Conservation (phyloP, 2,329 filamentous ascomycete species). For the Xenoacremonium recifei region DNA sequence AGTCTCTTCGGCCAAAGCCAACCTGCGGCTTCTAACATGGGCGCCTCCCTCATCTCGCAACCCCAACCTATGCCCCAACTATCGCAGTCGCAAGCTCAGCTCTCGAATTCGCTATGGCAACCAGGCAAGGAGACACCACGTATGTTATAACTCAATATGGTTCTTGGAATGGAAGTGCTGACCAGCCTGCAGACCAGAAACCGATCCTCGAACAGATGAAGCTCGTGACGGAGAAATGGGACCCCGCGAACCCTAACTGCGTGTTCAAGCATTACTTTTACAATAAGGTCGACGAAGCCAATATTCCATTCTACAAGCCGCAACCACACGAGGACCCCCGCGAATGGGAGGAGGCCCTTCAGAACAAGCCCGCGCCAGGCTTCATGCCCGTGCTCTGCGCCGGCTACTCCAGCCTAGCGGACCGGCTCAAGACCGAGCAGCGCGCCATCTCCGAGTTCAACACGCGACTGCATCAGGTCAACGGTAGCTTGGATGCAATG, state of each 20-base stretch:
- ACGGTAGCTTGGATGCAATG: conserved; percentile 68
- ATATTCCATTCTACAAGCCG: conserved; percentile 75
- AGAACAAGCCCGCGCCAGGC: conserved; percentile 72
- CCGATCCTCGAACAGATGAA: conserved; percentile 72
- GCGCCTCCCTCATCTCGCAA: conserved; percentile 31
- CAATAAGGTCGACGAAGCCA: conserved; percentile 74
- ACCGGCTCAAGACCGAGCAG: conserved; percentile 71
- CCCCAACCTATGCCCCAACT: conserved; percentile 41
- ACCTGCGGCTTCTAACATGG: conserved; percentile 36
- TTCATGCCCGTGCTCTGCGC: conserved; percentile 75
- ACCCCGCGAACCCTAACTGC: conserved; percentile 64
- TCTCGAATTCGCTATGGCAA: conserved; percentile 53
- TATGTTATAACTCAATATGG: conserved; percentile 27
- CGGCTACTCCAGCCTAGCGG: conserved; percentile 70
- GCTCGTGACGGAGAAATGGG: conserved; percentile 71
- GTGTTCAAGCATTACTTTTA: conserved; percentile 84
- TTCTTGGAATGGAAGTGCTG: background rate
- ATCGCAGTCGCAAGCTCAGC: conserved; percentile 45
- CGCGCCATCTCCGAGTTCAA: conserved; percentile 69
- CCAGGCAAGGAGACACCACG: conserved; percentile 49
- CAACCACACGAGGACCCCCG: conserved; percentile 68
- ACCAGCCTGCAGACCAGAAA: conserved; percentile 54
- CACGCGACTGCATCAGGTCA: conserved; percentile 74
- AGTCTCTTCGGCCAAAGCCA: conserved; percentile 33
- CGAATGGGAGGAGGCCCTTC: conserved; percentile 81